Conservation (phyloP, 805 yeast genomes). For the Candida coquimbonensis region DNA sequence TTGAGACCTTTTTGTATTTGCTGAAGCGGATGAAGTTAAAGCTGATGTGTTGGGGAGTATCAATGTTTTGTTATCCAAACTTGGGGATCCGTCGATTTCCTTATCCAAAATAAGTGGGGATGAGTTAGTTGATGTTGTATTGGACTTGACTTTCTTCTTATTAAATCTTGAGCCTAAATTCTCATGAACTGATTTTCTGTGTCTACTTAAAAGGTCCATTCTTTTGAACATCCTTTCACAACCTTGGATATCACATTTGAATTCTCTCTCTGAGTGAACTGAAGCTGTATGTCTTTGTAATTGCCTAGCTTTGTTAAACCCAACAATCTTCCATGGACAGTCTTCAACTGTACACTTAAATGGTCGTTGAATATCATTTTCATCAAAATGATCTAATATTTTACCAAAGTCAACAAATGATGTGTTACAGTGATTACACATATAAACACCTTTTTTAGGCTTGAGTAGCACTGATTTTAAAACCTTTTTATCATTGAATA, state of each 20-base stretch:
- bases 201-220: conserved; percentile 30
- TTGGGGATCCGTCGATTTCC: not conserved
- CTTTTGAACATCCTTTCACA: conserved; percentile 62
- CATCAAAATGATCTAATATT: conserved; percentile 32
- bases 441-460: conserved; percentile 31
- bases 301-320: conserved; percentile 31
- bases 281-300: conserved; percentile 26
- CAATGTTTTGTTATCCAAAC: too few species aligned
- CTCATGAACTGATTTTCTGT: conserved; percentile 30
- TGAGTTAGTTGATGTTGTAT: conserved; percentile 2
- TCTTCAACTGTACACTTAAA: conserved; percentile 26
- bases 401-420: conserved; percentile 25
- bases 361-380: conserved; percentile 25
- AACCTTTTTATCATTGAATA: conserved; percentile 27
- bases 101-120: not conserved
- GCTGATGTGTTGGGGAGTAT: too few species aligned
- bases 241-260: conserved; percentile 66
- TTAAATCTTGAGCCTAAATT: conserved; percentile 35
- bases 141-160: conserved; percentile 20
- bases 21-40: too few species aligned
- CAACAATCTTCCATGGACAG: conserved; percentile 38
- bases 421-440: conserved; percentile 31
- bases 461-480: conserved; percentile 20
- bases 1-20: too few species aligned
- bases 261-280: conserved; percentile 30